A percentile compares a stretch with the other conserved stretches of the same genome.
Conservation (phyloP, 768 basidiomycete genomes). For the Lactarius trivialis region DNA sequence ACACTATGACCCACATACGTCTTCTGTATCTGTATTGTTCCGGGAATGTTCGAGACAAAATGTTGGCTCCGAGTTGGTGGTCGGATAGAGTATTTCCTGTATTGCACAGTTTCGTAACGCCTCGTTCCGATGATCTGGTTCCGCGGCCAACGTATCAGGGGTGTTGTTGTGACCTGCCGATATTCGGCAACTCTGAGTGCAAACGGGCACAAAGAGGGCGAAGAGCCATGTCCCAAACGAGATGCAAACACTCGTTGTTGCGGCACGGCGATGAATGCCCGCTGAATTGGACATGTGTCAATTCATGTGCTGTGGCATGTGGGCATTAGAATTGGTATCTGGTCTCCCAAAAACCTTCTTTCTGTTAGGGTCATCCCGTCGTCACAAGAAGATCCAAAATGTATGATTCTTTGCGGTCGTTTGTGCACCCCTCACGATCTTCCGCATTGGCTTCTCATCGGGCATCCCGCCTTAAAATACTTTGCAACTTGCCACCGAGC, state of each 20-base stretch:
- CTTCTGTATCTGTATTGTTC: neutral
- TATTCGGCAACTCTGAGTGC: too few species aligned
- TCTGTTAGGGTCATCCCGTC: too few species aligned
- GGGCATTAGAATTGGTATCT: too few species aligned
- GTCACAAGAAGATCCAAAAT: neutral
- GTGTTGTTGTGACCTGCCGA: too few species aligned
- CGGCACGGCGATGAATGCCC: neutral
- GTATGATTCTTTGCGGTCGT: neutral
- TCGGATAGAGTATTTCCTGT: neutral
- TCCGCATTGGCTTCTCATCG: neutral
- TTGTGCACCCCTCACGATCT: neutral
- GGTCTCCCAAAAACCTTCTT: too few species aligned
- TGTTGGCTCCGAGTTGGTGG: neutral
- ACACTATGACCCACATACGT: neutral
- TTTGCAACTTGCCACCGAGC: neutral
- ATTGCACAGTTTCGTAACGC: neutral
- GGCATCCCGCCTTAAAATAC: slow-evolving; percentile 4
- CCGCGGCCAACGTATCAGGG: neutral
- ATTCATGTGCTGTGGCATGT: too few species aligned
- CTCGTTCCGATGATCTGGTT: neutral
- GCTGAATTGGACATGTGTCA: neutral
- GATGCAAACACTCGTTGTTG: neutral
- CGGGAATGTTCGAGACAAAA: neutral
- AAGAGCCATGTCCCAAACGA: too few species aligned
- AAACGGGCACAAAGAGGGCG: too few species aligned